These are phyloP conservation scores for Capsicum baccatum DNA, from an alignment of 257 asterid species.

Conservation along the genomic window DNA sequence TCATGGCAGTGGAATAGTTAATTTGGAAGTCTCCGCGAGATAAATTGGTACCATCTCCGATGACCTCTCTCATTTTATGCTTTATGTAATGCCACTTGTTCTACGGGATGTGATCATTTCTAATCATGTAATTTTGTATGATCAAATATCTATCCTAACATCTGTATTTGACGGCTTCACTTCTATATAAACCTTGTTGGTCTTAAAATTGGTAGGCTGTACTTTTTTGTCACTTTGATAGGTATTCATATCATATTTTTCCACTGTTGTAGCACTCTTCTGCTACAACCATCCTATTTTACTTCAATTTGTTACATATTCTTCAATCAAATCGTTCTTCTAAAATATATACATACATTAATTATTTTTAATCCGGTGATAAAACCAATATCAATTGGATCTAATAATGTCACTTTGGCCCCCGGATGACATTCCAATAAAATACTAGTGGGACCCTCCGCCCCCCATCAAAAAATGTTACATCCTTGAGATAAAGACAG, in stretches of 20 bases:
- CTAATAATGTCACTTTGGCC: neutral
- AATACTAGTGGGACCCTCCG: neutral
- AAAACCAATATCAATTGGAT: neutral
- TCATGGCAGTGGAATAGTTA: neutral
- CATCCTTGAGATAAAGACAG: neutral
- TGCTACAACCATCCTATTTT: neutral
- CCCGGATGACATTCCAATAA: neutral
- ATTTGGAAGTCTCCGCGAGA: neutral
- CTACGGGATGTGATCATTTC: neutral
- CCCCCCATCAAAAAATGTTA: neutral
- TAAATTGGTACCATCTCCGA: neutral
- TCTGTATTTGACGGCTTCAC: neutral
- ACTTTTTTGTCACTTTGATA: conserved; percentile 21
- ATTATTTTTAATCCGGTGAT: neutral
- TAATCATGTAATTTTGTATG: neutral
- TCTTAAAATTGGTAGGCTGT: neutral
- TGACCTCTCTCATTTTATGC: neutral
- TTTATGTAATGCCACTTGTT: neutral
- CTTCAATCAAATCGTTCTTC: neutral
- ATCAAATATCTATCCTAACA: neutral
- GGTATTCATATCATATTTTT: neutral
- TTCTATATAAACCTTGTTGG: neutral
- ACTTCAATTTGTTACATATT: neutral
- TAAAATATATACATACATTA: neutral
- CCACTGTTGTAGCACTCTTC: neutral